Evolutionary conservation across 2,329 filamentous ascomycete species (phyloP).

Genomic region (Trichoderma gracile): DNA sequence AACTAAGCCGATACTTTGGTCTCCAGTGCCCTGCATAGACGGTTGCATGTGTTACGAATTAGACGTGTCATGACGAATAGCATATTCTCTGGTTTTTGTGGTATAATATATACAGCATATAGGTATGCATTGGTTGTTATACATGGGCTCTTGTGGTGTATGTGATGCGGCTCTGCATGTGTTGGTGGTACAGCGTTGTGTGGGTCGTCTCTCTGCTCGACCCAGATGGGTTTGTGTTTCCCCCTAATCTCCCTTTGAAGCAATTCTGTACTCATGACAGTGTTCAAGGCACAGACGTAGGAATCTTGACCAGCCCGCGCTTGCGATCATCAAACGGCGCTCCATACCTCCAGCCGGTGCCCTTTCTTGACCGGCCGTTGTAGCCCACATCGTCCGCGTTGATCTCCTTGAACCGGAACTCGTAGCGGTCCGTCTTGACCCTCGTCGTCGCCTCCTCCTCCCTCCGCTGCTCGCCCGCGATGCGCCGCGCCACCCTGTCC

Average conservation of each 20-base stretch:
- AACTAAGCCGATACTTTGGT: constrained; percentile 26
- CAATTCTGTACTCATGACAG: background rate
- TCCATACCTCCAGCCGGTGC: constrained; percentile 64
- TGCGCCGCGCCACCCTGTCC: constrained; percentile 40
- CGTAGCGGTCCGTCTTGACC: constrained; percentile 55
- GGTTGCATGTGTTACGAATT: background rate
- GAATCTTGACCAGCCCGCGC: constrained; percentile 67
- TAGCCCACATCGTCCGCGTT: constrained; percentile 58
- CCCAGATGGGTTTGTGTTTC: too few relatives aligned
- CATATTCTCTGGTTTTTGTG: background rate
- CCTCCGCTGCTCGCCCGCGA: constrained; percentile 37
- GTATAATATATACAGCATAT: constrained; percentile 2
- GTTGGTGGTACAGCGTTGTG: constrained; percentile 11
- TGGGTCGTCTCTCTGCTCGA: background rate
- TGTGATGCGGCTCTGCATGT: background rate
- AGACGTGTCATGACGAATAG: constrained; percentile 13
- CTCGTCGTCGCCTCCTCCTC: constrained; percentile 46
- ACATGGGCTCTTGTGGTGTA: constrained; percentile 2
- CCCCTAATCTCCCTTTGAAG: too few relatives aligned
- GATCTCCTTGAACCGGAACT: constrained; percentile 64
- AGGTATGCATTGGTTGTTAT: constrained; percentile 8
- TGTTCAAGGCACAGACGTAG: constrained; percentile 56
- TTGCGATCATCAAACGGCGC: constrained; percentile 62
- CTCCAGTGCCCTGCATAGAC: background rate
- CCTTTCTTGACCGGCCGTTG: constrained; percentile 52